Evolutionary conservation across 2,329 filamentous ascomycete species (phyloP).

Genomic region (Colletotrichum tropicicola): DNA sequence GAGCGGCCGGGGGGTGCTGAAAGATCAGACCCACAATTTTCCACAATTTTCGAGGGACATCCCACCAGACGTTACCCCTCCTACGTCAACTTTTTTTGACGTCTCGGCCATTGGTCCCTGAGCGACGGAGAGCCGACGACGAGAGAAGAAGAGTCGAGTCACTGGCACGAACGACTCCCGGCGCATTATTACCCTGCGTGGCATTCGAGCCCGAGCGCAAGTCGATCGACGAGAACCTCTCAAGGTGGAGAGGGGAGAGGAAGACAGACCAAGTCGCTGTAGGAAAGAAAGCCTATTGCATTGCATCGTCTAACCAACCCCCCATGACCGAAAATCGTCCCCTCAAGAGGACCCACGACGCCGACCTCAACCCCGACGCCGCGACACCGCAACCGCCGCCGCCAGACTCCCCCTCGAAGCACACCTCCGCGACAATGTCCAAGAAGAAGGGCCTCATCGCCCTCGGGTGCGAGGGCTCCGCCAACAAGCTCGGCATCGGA

Average conservation of each 20-base stretch:
- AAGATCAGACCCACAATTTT: not conserved
- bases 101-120: constrained; percentile 3
- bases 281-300: not conserved
- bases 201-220: too few relatives aligned
- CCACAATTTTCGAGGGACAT: constrained; percentile 8
- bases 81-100: constrained; percentile 27
- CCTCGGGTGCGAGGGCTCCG: constrained; percentile 83
- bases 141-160: not conserved
- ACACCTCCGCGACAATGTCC: constrained; percentile 33
- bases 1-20: not conserved
- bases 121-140: constrained; percentile 2
- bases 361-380: not conserved
- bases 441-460: constrained; percentile 55
- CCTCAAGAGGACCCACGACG: constrained; percentile 25
- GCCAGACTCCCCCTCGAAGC: constrained; percentile 16
- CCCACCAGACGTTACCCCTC: constrained; percentile 30
- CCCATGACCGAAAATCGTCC: constrained; percentile 17
- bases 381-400: not conserved
- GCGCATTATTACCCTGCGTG: too few relatives aligned
- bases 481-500: constrained; percentile 97
- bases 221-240: too few relatives aligned
- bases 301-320: not conserved
- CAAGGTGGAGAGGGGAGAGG: not conserved
- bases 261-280: not conserved
- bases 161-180: too few relatives aligned